Evolutionary conservation across 2,329 filamentous ascomycete species (phyloP).

Genomic region (Aspergillus chevalieri): DNA sequence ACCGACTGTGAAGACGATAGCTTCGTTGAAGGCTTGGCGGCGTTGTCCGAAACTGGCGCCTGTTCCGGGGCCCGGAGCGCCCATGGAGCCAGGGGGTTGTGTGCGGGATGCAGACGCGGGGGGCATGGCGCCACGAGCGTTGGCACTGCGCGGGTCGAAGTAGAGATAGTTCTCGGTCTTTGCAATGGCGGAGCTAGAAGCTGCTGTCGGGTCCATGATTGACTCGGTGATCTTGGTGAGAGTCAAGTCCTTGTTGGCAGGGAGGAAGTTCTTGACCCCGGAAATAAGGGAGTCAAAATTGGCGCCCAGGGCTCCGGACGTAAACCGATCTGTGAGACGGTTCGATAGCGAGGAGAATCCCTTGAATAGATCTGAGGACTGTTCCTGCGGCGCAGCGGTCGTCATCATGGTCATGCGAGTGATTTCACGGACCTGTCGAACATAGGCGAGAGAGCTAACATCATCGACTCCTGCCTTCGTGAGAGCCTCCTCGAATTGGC

Average conservation of each 20-base stretch:
- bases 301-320: constrained; percentile 75
- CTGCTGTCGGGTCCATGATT: constrained; percentile 90
- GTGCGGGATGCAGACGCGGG: constrained; percentile 57
- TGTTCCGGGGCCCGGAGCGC: constrained; percentile 55
- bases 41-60: constrained; percentile 84
- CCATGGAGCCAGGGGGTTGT: constrained; percentile 39
- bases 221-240: constrained; percentile 97
- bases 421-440: constrained; percentile 85
- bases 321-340: constrained; percentile 86
- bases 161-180: constrained; percentile 97
- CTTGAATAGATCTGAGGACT: constrained; percentile 69
- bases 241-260: constrained; percentile 88
- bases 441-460: constrained; percentile 71
- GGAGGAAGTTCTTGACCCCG: constrained; percentile 97
- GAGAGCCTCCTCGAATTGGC: constrained; percentile 78
- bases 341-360: constrained; percentile 89
- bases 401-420: constrained; percentile 98
- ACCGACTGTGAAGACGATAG: constrained; percentile 89
- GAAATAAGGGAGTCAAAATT: constrained; percentile 94
- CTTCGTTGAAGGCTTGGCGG: constrained; percentile 81
- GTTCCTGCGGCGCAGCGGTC: constrained; percentile 63
- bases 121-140: constrained; percentile 86
- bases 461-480: constrained; percentile 65
- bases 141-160: constrained; percentile 90
- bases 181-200: constrained; percentile 83